Conservation (phyloP, 2,329 filamentous ascomycete species). For the Ciborinia camelliae region DNA sequence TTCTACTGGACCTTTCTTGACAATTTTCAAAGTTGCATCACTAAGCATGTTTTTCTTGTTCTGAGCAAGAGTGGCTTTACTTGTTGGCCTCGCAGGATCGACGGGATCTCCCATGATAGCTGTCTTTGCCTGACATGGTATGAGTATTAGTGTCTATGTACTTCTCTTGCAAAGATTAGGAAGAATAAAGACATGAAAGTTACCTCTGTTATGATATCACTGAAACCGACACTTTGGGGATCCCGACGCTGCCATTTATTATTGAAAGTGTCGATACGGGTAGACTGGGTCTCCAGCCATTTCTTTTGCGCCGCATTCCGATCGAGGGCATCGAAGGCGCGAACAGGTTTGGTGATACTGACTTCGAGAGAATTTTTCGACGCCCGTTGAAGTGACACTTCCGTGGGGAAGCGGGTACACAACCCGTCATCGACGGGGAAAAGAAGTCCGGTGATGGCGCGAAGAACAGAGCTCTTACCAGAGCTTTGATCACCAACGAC, state of each 20-base stretch:
- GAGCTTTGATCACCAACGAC: slow-evolving; percentile 43
- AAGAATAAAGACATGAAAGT: background rate
- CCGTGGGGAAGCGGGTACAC: slow-evolving; percentile 5
- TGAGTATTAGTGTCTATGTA: background rate
- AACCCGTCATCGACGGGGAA: slow-evolving; percentile 39
- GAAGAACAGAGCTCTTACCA: slow-evolving; percentile 39
- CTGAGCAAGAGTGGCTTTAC: background rate
- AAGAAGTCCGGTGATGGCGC: slow-evolving; percentile 39
- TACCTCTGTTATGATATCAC: background rate
- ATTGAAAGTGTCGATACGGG: background rate
- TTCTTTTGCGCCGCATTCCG: background rate
- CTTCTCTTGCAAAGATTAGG: too few relatives aligned
- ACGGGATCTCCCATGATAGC: background rate
- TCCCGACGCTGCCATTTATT: accelerated
- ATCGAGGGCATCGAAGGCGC: background rate
- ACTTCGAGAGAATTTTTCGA: background rate
- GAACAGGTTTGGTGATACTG: background rate
- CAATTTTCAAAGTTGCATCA: slow-evolving; percentile 19
- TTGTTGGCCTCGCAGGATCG: background rate
- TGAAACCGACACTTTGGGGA: background rate
- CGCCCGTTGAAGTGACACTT: slow-evolving; percentile 8
- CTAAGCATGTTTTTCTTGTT: background rate
- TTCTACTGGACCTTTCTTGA: slow-evolving; percentile 22
- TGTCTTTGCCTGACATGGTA: background rate
- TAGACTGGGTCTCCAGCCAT: background rate